Evolutionary conservation across 345 rosid genomes (phyloP), one percentile per base, ranked within the genome.

Genomic region (Arabis alpina): DNA sequence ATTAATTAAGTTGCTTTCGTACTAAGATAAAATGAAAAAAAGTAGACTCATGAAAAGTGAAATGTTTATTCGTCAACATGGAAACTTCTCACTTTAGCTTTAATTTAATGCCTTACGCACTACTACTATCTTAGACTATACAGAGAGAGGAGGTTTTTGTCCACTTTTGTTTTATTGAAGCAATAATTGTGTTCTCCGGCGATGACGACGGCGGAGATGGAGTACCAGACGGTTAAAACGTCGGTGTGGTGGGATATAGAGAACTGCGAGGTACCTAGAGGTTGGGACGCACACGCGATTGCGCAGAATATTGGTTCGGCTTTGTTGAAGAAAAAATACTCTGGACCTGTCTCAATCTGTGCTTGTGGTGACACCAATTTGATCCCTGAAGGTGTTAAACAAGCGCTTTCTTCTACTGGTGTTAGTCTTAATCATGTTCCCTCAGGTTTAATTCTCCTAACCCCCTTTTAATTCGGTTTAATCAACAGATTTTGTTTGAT

Each of bases 231-330:
- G 72, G 91, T 88, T 5, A 90, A 87, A 84, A 90, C 82, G 2
- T 90, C 95, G 54, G 96, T 88, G 12, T 93, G 97, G 96, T 93
- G 97, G 98, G 98, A 93, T 71, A 90, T 88, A 30, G 98, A 93
- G 85, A 93, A 90, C 44, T 93, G 97, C 19, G 92, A 78, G 37
- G 97, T 93, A 0, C 93, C 98, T 0, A 84, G 71, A 73, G 83
- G 80, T 4, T 86, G 88, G 61, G 86, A 90, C 58, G 76, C 93
- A 0, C 86, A 84, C 56, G 71, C 81, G 55, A 87, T 90, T 58
- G 93, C 97, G 0, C 89, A 82, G 80, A 90, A 87, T 76, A 81
- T 90, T 34, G 81, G 85, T 28, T 88, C 93, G 0, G 89, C 97
- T 54, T 65, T 93, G 67, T 81, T 76, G 61, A 77, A 84, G 69